Conservation (phyloP, 768 basidiomycete genomes). For the Collybia mongolica region DNA sequence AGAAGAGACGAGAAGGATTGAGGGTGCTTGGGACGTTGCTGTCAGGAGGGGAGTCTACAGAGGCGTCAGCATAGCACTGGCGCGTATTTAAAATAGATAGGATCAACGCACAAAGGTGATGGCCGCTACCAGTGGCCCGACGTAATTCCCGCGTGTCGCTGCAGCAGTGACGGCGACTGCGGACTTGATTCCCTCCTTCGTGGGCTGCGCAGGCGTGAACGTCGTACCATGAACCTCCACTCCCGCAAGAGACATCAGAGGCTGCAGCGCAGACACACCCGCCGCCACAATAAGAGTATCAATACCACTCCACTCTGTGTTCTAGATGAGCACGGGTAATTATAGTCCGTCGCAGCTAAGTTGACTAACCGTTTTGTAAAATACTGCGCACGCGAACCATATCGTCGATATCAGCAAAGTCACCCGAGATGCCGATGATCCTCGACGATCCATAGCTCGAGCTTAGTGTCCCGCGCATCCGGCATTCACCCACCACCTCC, state of each 20-base stretch:
- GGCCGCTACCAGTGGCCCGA: slow-evolving; percentile 68
- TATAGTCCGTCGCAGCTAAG: neutral
- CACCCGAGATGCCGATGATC: slow-evolving; percentile 54
- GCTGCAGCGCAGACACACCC: slow-evolving; percentile 80
- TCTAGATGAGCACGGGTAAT: neutral
- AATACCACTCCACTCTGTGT: slow-evolving; percentile 73
- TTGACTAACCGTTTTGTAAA: slow-evolving; percentile 51
- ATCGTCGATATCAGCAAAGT: slow-evolving; percentile 65
- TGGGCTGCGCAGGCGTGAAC: slow-evolving; percentile 35
- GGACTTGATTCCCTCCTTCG: slow-evolving; percentile 54
- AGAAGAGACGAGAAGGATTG: slow-evolving; percentile 78
- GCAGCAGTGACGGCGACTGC: slow-evolving; percentile 55
- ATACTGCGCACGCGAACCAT: slow-evolving; percentile 57
- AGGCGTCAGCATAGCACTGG: neutral
- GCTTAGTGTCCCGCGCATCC: slow-evolving; percentile 12
- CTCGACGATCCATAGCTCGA: slow-evolving; percentile 13
- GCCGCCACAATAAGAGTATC: slow-evolving; percentile 84
- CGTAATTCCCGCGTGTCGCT: slow-evolving; percentile 63
- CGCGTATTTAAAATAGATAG: too few relatives aligned
- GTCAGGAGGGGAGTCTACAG: slow-evolving; percentile 77
- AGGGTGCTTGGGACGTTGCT: slow-evolving; percentile 61
- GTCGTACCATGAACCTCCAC: slow-evolving; percentile 32
- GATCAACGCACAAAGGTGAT: slow-evolving; percentile 61
- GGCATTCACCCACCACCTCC: slow-evolving; percentile 62
- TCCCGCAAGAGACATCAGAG: slow-evolving; percentile 72